Base-by-base conservation (phyloP, 1,284 basidiomycete genomes). In the Papiliotrema laurentii region DNA sequence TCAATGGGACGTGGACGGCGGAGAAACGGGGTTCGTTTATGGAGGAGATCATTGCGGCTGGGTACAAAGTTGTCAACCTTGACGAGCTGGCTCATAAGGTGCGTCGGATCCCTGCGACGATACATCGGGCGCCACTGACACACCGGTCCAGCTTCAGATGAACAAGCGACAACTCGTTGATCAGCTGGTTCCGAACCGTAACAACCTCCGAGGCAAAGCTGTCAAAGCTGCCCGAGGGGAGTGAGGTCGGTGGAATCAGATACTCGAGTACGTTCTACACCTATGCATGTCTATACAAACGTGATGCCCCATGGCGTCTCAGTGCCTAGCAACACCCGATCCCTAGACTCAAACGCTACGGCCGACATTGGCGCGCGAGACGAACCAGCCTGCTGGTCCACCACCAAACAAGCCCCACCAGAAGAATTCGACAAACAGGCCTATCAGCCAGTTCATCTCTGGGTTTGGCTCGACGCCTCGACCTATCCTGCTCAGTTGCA, bases 401-500 rank as follows among this genome's bases (percentile, higher is more conserved):
- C 65, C 65, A 11, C 54, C 50, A 0, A 63, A 35, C 7, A 65
- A 48, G 19, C 60, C 60, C 45, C 53, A 59, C 67, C 67, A 69
- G 0, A 69, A 18, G 11, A 51, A 55, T 30, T 69, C 63, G 14
- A 63, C 26, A n/a, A 62, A 38, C 5, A 53, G 54, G 1, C 54
- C 52, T 33, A 52, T 49, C 2, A 62, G 22, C 66, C 68, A 72
- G 30, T 57, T 49, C 53, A 72, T 61, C 21, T 43, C 14, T 14
- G 51, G 27, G 43, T 70, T 64, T 4, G 68, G 60, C 35, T 69
- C 56, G 18, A 61, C 45, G 1, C 70, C 67, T 25, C 67, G 48
- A 19, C 62, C 67, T 2, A 72, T 55, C 9, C 67, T 50, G 13
- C 54, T 58, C 47, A 71, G 51, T 54, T 72, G 70, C 70, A 69